Base-by-base conservation (phyloP, 139 green algal species). In the Chlamydomonas sphaeroides region DNA sequence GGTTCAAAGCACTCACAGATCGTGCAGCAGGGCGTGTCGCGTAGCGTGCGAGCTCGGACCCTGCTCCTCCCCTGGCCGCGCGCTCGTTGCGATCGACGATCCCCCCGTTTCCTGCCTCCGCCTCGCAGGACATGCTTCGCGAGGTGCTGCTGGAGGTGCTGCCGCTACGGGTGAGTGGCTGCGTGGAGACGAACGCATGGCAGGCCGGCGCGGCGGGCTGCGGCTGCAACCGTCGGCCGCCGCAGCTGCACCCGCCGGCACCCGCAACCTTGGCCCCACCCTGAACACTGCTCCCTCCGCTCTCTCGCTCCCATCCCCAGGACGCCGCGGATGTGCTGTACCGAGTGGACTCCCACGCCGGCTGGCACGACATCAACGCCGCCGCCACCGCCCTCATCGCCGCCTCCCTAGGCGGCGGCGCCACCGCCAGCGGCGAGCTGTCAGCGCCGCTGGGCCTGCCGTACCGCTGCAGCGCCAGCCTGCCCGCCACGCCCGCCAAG, bases 131-230 rank as follows among this genome's bases (percentile, higher is more conserved):
- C 49, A 75, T 84, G 77, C 77, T 84, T 11, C 53, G 53, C 3
- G 65, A 84, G 65, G 77, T 66, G 18, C 77, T 84, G 33, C 77
- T 84, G 65, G 48, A 67, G 48, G 35, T 45, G 48, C 48, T 84
- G 42, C 62, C 62, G 11, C 41, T 83, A 23, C 26, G 62, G 74
- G 74, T 80, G 39, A 10, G 67, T 38, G 10, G 38, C n/a, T n/a
- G n/a, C n/a, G n/a, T n/a, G n/a, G n/a, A n/a, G n/a, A n/a, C n/a
- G n/a, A n/a, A n/a, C n/a, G n/a, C n/a, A n/a, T n/a, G n/a, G n/a
- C n/a, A n/a, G n/a, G n/a, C n/a, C n/a, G n/a, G n/a, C n/a, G n/a
- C n/a, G n/a, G n/a, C n/a, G n/a, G n/a, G n/a, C n/a, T n/a, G n/a
- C n/a, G n/a, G n/a, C n/a, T n/a, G n/a, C n/a, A n/a, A n/a, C n/a